Base-by-base conservation (phyloP, 352 stramenopile species). In the Phytophthora vignae region DNA sequence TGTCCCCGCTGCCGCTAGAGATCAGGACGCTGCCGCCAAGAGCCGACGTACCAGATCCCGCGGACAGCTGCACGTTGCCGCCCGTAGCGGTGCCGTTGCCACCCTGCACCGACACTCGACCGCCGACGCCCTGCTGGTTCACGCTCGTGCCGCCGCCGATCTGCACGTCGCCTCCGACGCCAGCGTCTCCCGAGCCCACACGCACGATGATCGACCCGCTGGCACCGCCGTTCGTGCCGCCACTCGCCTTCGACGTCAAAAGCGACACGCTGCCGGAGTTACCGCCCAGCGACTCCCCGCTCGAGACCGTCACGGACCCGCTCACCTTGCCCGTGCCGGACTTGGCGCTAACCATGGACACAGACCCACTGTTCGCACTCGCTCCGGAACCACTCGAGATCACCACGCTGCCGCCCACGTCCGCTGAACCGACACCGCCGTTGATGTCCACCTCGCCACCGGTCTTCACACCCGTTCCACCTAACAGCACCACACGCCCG, bases 301-400 rank as follows among this genome's bases (percentile, higher is more conserved):
- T 62, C 55, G 55, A 63, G 40, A 63, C 27, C 40, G 40, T 55
- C 40, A 63, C 55, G 38, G 55, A 62, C 12, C 55, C 55, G 36
- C 55, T 62, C 55, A 53, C 38, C 55, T 62, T 62, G 17, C 55
- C 55, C 38, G 36, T 27, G 36, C 55, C 40, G 57, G 36, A 50
- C 10, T 27, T 22, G 33, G 55, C 36, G 21, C 55, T 62, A 22
- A 19, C n/a, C 19, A 61, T 17, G 11, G 22, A 53, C 36, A 61
- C 55, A 10, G 55, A 52, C 9, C 55, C 55, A 29, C 55, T 49
- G 11, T 3, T 61, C 55, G 55, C 55, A 38, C 10, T 33, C 36
- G 21, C 42, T 6, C 55, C 55, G 19, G 19, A 53, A 19, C 55
- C 55, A 21, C 55, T 62, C 55, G 33, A 14, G 10, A 62, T 14